A percentile compares a stretch with the other conserved stretches of the same genome.
Evolutionary conservation across 2,329 filamentous ascomycete species (phyloP).

Genomic region (Pseudocercospora fuligena): DNA sequence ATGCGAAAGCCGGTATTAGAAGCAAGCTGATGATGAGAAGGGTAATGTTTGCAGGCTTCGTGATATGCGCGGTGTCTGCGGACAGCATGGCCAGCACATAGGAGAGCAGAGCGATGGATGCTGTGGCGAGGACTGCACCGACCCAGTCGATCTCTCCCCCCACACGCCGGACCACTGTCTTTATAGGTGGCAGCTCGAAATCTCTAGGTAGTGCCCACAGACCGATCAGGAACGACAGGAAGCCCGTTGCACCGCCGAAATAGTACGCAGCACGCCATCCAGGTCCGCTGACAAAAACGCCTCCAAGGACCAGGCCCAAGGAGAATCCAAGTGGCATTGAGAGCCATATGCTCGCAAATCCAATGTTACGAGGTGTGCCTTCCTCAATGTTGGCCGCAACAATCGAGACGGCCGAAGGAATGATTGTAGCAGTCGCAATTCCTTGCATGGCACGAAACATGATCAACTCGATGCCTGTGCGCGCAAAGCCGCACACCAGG

Average conservation of each 20-base stretch:
- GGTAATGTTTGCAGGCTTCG: constrained; percentile 31
- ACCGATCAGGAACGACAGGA: constrained; percentile 45
- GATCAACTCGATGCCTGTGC: constrained; percentile 39
- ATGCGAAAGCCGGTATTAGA: constrained; percentile 56
- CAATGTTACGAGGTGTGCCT: constrained; percentile 57
- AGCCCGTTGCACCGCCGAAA: constrained; percentile 50
- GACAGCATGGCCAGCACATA: constrained; percentile 49
- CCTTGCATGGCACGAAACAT: constrained; percentile 33
- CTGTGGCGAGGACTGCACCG: constrained; percentile 53
- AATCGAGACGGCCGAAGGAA: constrained; percentile 56
- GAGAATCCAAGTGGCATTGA: constrained; percentile 58
- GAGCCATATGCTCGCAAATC: constrained; percentile 56
- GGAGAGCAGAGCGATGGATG: constrained; percentile 55
- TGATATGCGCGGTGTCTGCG: constrained; percentile 29
- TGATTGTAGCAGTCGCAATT: constrained; percentile 25
- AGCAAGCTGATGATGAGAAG: constrained; percentile 52
- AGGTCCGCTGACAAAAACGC: constrained; percentile 53
- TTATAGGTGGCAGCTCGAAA: constrained; percentile 28
- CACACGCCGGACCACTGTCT: constrained; percentile 38
- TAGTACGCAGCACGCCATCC: constrained; percentile 61
- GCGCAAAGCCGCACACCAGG: constrained; percentile 47
- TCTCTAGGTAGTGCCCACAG: constrained; percentile 46
- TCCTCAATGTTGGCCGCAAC: constrained; percentile 54
- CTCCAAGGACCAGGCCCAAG: constrained; percentile 57
- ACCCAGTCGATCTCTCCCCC: constrained; percentile 59